Conservation (phyloP, 441 rosid genomes). For the Hypseocharis bilobata region DNA sequence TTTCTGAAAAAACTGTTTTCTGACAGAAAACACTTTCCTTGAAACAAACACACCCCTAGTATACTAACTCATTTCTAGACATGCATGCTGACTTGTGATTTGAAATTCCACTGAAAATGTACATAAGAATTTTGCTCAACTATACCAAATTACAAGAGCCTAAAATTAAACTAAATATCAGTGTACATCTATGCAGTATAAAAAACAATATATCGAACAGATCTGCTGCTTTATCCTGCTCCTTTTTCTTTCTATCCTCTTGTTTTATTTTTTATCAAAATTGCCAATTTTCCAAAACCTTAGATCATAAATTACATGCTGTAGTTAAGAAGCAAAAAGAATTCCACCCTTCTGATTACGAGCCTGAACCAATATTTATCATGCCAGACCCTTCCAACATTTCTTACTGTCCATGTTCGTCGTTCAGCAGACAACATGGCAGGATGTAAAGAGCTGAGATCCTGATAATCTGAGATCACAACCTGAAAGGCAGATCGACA, state of each 20-base stretch:
- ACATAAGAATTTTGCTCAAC: no score
- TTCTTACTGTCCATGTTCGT: not conserved
- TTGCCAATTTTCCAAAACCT: conserved; percentile 18
- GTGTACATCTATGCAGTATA: no score
- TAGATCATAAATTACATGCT: conserved; percentile 2
- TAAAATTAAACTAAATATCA: no score
- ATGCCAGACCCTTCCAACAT: conserved; percentile 2
- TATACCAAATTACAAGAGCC: no score
- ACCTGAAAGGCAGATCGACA: no score
- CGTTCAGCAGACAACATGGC: conserved; percentile 10
- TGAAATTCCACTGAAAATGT: no score
- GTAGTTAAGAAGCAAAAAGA: not conserved
- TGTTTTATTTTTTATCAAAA: conserved; percentile 14
- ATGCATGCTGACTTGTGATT: no score
- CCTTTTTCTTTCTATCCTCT: conserved; percentile 4
- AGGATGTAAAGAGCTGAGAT: not conserved
- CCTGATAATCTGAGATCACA: not conserved
- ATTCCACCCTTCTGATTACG: not conserved
- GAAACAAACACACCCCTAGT: no score
- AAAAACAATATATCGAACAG: not conserved
- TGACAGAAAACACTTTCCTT: no score
- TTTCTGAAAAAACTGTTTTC: no score
- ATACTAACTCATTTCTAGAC: no score
- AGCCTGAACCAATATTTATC: not conserved
- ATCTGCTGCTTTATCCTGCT: conserved; percentile 4